These are phyloP conservation scores for Prinsepia uniflora DNA, from an alignment of 306 rosid genomes.

Conservation along the genomic window DNA sequence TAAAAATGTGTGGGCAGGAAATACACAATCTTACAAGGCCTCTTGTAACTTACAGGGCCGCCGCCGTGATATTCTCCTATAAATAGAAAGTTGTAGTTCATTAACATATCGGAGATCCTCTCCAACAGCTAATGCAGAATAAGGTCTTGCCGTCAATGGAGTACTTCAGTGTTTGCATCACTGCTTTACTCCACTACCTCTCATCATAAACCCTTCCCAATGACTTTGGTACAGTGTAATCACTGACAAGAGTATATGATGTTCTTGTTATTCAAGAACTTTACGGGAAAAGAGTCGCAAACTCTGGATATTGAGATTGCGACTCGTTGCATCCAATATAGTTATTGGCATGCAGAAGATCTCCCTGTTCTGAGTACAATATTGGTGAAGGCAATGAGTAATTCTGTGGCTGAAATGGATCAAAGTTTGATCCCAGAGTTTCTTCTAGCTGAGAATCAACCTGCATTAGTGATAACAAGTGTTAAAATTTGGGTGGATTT, in stretches of 20 bases:
- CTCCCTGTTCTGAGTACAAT: neutral
- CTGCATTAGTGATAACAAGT: constrained; percentile 24
- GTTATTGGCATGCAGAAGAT: constrained; percentile 1
- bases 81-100: neutral
- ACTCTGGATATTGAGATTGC: neutral
- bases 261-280: constrained; percentile 19
- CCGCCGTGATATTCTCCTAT: neutral
- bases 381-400: neutral
- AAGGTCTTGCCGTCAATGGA: neutral
- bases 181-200: neutral
- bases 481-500: constrained; percentile 14
- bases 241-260: neutral
- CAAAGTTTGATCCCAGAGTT: neutral
- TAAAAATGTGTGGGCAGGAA: neutral
- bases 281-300: constrained; percentile 15
- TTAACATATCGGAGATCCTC: neutral
- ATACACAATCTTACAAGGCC: constrained; percentile 5
- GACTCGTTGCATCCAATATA: constrained; percentile 7
- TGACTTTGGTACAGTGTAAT: neutral
- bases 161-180: neutral
- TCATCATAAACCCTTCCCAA: constrained; percentile 7
- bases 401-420: neutral
- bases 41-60: too few relatives aligned
- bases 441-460: neutral
- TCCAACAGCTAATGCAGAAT: neutral